Evolutionary conservation across 2,329 filamentous ascomycete species (phyloP).

Genomic region (Exophiala spinifera): DNA sequence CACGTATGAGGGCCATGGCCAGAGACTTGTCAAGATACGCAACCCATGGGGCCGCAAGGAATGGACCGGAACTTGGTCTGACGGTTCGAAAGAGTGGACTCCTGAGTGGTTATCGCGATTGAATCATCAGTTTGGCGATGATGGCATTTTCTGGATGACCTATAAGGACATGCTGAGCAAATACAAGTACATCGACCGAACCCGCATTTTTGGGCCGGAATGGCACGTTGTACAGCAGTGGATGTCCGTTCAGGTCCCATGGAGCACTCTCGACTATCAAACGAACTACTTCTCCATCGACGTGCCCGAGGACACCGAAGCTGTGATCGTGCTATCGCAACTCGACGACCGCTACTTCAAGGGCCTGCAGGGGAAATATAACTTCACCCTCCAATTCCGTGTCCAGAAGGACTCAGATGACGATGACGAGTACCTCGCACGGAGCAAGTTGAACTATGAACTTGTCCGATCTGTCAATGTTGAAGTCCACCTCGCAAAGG

Average conservation of each 20-base stretch:
- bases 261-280: constrained; percentile 58
- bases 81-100: constrained; percentile 83
- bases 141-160: constrained; percentile 65
- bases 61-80: constrained; percentile 79
- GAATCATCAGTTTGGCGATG: constrained; percentile 71
- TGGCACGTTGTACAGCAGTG: constrained; percentile 62
- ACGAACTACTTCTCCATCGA: constrained; percentile 58
- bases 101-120: constrained; percentile 72
- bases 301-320: constrained; percentile 51
- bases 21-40: constrained; percentile 57
- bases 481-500: constrained; percentile 70
- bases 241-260: constrained; percentile 59
- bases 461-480: constrained; percentile 74
- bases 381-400: constrained; percentile 58
- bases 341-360: constrained; percentile 60
- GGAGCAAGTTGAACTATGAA: constrained; percentile 54
- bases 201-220: constrained; percentile 58
- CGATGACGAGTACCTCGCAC: constrained; percentile 58
- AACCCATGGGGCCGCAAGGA: constrained; percentile 82
- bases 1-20: constrained; percentile 58
- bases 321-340: constrained; percentile 59
- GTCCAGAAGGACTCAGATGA: constrained; percentile 53
- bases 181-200: constrained; percentile 60
- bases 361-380: constrained; percentile 57
- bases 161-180: constrained; percentile 58